A percentile compares a stretch with the other conserved stretches of the same genome.
Evolutionary conservation across 192 early-diverging fungal genomes (phyloP).

Genomic region (Coemansia sp.): DNA sequence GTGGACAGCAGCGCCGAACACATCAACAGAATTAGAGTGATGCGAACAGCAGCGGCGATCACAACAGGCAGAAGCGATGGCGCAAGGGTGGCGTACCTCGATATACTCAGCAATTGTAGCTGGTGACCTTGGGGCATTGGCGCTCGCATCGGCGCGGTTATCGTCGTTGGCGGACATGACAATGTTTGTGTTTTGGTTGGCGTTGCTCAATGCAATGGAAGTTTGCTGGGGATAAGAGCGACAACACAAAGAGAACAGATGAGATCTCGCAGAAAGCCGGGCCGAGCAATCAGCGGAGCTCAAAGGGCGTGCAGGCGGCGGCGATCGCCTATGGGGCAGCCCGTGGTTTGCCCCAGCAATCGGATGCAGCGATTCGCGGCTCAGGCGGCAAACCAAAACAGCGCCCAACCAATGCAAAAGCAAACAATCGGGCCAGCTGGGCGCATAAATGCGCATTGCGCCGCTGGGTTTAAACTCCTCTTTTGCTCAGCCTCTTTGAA

Average conservation of each 20-base stretch:
- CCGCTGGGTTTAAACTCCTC: slow-evolving; percentile 31
- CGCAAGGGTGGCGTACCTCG: slow-evolving; percentile 27
- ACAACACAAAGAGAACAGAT: neutral
- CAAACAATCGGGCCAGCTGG: slow-evolving; percentile 11
- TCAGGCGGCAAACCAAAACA: slow-evolving; percentile 5
- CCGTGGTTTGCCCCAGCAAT: neutral
- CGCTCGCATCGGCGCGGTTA: slow-evolving; percentile 17
- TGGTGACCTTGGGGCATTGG: slow-evolving; percentile 22
- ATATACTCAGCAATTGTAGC: slow-evolving; percentile 23
- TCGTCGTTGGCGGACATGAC: slow-evolving; percentile 7
- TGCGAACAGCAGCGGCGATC: neutral
- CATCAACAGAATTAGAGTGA: slow-evolving; percentile 8
- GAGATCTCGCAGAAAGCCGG: slow-evolving; percentile 7
- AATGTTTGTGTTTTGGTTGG: neutral
- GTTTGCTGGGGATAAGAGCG: neutral
- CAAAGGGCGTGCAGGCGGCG: neutral
- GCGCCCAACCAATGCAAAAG: neutral
- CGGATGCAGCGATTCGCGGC: slow-evolving; percentile 8
- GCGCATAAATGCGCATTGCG: slow-evolving; percentile 29
- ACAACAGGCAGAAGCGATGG: slow-evolving; percentile 3
- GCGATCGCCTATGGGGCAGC: slow-evolving; percentile 14
- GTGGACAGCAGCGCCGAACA: too few relatives aligned
- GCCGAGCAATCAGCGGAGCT: slow-evolving; percentile 1
- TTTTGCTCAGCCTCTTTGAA: slow-evolving; percentile 44
- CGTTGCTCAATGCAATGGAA: neutral